Percentiles rank a stretch among this genome's conserved stretches.
Evolutionary conservation across 108 stramenopile genomes (phyloP).

Genomic region (Cyclotella cryptica): DNA sequence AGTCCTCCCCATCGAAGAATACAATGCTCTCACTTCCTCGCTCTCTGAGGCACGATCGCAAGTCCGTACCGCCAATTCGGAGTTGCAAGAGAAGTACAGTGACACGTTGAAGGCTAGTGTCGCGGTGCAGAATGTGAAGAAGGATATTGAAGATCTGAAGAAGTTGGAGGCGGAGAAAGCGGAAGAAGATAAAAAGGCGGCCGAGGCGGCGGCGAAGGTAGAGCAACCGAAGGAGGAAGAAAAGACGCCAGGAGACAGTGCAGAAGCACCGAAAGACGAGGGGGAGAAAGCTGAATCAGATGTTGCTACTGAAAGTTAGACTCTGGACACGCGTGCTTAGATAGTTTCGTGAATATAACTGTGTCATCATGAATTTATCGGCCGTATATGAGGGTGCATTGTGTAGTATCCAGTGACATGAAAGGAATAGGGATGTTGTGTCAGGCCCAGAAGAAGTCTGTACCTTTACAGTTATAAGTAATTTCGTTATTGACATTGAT

Average conservation of each 20-base stretch:
- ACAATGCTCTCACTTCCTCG: background rate
- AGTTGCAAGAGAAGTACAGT: constrained; percentile 24
- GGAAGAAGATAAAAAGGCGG: constrained; percentile 3
- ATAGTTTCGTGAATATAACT: no score
- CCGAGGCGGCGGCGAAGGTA: background rate
- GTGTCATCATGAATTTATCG: no score
- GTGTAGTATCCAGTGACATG: no score
- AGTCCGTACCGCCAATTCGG: constrained; percentile 22
- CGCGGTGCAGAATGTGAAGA: constrained; percentile 27
- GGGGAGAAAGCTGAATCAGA: background rate
- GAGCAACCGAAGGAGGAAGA: constrained; percentile 5
- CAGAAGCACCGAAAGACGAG: background rate
- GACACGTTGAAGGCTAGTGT: constrained; percentile 10
- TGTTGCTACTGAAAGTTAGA: background rate
- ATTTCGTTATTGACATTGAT: no score
- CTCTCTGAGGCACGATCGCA: constrained; percentile 17
- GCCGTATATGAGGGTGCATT: background rate
- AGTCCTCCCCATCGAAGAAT: constrained; percentile 33
- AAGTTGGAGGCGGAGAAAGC: constrained; percentile 17
- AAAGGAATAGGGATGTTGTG: no score
- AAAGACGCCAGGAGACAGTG: background rate
- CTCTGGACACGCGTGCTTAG: background rate
- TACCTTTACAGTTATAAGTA: no score
- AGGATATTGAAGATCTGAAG: constrained; percentile 38
- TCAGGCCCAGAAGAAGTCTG: no score